Percentiles rank a stretch among this genome's conserved stretches.
phyloP scores from a whole-genome alignment of 2,329 filamentous ascomycete species.

The Orbilia ellipsospora region DNA sequence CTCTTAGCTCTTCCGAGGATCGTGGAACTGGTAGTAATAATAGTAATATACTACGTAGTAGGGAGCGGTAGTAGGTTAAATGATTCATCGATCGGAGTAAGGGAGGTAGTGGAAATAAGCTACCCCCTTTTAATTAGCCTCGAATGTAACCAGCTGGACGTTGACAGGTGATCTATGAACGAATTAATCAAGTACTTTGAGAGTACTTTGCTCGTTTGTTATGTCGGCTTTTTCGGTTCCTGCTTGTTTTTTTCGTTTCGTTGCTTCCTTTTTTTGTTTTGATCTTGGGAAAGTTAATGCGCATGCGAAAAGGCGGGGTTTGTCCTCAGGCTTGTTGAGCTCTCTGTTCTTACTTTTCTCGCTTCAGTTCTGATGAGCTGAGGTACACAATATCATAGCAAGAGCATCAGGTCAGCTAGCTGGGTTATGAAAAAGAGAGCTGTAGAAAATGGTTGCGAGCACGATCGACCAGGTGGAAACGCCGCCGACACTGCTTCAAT shows the following conservation, averaged over 20 bases:
- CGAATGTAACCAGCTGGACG: slow-evolving; percentile 33
- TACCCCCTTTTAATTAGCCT: slow-evolving; percentile 20
- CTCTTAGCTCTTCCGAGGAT: slow-evolving; percentile 10
- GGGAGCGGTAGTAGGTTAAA: slow-evolving; percentile 5
- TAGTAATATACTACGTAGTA: background rate
- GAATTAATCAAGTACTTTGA: background rate
- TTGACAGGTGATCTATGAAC: slow-evolving; percentile 45
- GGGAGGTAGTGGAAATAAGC: slow-evolving; percentile 6
- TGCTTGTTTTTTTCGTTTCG: too few species aligned
- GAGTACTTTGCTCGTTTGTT: background rate
- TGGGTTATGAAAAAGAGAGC: background rate
- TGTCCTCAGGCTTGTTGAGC: slow-evolving; percentile 13
- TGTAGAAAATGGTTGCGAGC: background rate
- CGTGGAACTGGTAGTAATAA: background rate
- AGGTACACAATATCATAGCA: background rate
- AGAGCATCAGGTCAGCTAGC: background rate
- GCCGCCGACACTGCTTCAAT: background rate
- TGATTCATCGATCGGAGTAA: slow-evolving; percentile 18
- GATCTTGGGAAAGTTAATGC: slow-evolving; percentile 51
- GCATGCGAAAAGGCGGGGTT: slow-evolving; percentile 20
- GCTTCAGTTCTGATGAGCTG: background rate
- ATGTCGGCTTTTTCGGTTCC: background rate
- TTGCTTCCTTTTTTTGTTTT: background rate
- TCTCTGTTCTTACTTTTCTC: background rate
- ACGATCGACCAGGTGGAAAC: background rate